Evolutionary conservation across 345 rosid species (phyloP), one percentile per base, ranked within the genome.

Genomic region (Balakata baccata): DNA sequence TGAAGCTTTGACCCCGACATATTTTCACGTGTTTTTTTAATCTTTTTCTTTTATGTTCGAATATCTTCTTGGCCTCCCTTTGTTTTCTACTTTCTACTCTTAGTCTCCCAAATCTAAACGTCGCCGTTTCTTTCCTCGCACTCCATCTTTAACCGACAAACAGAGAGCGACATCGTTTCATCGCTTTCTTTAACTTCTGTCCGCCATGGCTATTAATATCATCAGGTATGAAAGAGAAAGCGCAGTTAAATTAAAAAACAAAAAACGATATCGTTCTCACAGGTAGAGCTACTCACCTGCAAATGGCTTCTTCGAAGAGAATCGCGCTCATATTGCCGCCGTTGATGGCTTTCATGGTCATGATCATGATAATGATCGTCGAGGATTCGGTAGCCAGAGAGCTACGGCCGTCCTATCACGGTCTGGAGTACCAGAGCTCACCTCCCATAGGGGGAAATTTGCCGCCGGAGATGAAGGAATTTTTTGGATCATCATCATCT

Each of bases 391-490:
- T 51, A 22, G 89, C 82, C 3, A 78, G 88, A 70, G 96, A 89
- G 70, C 61, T 87, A 37, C 86, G 96, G 20, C 96, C 96, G 16
- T 82, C 93, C 0, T 85, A 87, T 68, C 96, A 90, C 81, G 96
- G 96, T 5, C 81, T 89, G 16, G 89, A 75, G 62, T 85, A 84
- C 81, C 87, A 84, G 70, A 64, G 79, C 80, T 71, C 76, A 8
- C 87, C 89, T 3, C 90, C 75, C 29, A 6, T 54, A 5, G 77
- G 67, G 39, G 75, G 63, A 16, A 75, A 81, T 13, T 12, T 47
- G 20, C 41, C 70, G 22, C 81, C 89, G 60, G 83, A 75, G 29
- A 84, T 87, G 92, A 80, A 74, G 78, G 75, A 87, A 0, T 92
- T 87, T 83, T 92, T 92, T 75, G 77, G 79, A 60, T 65, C 84